Evolutionary conservation across 2,329 filamentous ascomycete genomes (phyloP).

Genomic region (Verruconis gallopava): DNA sequence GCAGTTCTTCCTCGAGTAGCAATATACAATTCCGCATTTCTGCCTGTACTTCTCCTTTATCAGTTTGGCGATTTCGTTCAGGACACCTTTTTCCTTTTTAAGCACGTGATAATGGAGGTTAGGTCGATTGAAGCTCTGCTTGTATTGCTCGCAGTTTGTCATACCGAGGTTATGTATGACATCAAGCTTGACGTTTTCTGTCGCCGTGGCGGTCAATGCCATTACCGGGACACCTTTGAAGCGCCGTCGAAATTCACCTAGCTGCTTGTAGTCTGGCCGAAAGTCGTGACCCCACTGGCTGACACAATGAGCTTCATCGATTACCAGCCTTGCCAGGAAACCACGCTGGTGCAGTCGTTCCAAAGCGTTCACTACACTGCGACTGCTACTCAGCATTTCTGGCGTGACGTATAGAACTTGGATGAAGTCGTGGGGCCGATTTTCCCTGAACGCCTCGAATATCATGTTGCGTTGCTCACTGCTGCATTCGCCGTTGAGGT

Average conservation of each 20-base stretch:
- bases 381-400: conserved; percentile 85
- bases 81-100: conserved; percentile 47
- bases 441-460: conserved; percentile 48
- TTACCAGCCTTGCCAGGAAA: conserved; percentile 79
- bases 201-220: conserved; percentile 91
- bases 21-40: conserved; percentile 86
- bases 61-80: conserved; percentile 45
- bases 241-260: conserved; percentile 59
- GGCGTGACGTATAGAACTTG: conserved; percentile 91
- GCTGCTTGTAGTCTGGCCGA: conserved; percentile 81
- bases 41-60: conserved; percentile 58
- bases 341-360: conserved; percentile 52
- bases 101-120: conserved; percentile 84
- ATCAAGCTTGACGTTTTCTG: conserved; percentile 81
- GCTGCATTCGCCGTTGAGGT: conserved; percentile 67
- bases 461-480: conserved; percentile 51
- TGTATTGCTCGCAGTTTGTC: conserved; percentile 61
- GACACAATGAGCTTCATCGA: conserved; percentile 98
- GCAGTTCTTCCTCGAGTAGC: conserved; percentile 70
- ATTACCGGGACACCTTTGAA: conserved; percentile 79
- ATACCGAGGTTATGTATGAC: conserved; percentile 88
- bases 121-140: conserved; percentile 92
- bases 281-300: conserved; percentile 99
- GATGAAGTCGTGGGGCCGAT: conserved; percentile 59
- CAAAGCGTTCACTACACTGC: conserved; percentile 52